phyloP scores from a whole-genome alignment of 2,329 filamentous ascomycete species.

The Pyricularia sp. region DNA sequence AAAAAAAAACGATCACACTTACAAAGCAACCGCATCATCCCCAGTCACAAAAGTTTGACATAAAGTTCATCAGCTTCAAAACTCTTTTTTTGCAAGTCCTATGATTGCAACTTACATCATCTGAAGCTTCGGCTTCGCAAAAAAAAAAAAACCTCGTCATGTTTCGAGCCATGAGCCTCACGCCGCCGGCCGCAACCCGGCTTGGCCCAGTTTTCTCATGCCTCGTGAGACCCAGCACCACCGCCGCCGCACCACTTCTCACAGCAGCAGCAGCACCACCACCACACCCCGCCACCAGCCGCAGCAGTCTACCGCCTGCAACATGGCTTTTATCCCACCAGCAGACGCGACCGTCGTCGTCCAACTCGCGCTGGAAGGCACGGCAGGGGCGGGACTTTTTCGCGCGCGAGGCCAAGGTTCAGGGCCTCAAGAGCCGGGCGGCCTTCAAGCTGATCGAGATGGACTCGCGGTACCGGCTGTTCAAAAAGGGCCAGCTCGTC shows the following conservation, averaged over 20 bases:
- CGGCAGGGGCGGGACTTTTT: conserved; percentile 65
- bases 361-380: conserved; percentile 63
- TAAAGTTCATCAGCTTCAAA: not conserved
- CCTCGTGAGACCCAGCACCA: not conserved
- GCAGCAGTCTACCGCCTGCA: not conserved
- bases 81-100: not conserved
- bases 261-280: not conserved
- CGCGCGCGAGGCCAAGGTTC: conserved; percentile 61
- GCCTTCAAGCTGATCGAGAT: conserved; percentile 89
- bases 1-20: not conserved
- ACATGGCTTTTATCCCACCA: not conserved
- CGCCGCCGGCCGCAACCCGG: not conserved
- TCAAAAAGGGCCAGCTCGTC: conserved; percentile 69
- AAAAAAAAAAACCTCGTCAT: not conserved
- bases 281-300: not conserved
- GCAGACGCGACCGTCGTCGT: conserved; percentile 31
- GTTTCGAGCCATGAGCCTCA: not conserved
- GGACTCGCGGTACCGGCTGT: conserved; percentile 67
- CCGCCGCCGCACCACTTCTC: not conserved
- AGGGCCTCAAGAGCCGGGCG: conserved; percentile 75
- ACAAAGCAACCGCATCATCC: not conserved
- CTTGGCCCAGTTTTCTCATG: not conserved
- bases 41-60: not conserved
- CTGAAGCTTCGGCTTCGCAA: conserved; percentile 1
- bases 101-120: not conserved